Evolutionary conservation across 352 stramenopile species (phyloP).

Genomic region (Pythium phragmiticola): DNA sequence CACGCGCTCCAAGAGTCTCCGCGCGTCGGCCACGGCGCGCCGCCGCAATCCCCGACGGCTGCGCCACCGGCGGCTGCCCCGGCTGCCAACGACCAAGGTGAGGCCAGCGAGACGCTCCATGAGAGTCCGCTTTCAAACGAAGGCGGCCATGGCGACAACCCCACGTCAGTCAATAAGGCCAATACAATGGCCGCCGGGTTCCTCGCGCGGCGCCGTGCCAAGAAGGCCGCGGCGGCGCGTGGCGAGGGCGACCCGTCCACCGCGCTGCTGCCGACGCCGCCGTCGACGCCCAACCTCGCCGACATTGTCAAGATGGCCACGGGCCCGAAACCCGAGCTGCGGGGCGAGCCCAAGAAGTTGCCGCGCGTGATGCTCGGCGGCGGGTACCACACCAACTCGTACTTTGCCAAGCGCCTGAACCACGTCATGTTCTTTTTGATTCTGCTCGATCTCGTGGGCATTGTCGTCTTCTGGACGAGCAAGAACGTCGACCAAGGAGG

Average conservation of each 20-base stretch:
- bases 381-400: constrained; percentile 72
- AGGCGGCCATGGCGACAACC: neutral
- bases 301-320: constrained; percentile 27
- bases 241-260: constrained; percentile 3
- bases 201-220: constrained; percentile 12
- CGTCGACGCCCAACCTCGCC: constrained; percentile 29
- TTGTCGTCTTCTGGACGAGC: constrained; percentile 47
- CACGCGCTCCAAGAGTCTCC: constrained; percentile 24
- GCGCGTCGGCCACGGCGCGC: constrained; percentile 8
- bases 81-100: constrained; percentile 5
- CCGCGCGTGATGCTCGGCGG: constrained; percentile 43
- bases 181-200: constrained; percentile 11
- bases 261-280: constrained; percentile 7
- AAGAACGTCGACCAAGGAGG: constrained; percentile 40
- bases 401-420: constrained; percentile 69
- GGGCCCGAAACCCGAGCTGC: constrained; percentile 19
- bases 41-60: neutral
- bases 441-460: constrained; percentile 38
- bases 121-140: constrained; percentile 20
- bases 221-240: constrained; percentile 13
- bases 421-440: constrained; percentile 46
- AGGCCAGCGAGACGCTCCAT: constrained; percentile 28
- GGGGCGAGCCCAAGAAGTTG: constrained; percentile 37
- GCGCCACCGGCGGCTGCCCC: neutral
- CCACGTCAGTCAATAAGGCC: neutral